These are phyloP conservation scores for Exophiala sp. DNA, from an alignment of 2,329 filamentous ascomycete genomes.

Conservation along the genomic window DNA sequence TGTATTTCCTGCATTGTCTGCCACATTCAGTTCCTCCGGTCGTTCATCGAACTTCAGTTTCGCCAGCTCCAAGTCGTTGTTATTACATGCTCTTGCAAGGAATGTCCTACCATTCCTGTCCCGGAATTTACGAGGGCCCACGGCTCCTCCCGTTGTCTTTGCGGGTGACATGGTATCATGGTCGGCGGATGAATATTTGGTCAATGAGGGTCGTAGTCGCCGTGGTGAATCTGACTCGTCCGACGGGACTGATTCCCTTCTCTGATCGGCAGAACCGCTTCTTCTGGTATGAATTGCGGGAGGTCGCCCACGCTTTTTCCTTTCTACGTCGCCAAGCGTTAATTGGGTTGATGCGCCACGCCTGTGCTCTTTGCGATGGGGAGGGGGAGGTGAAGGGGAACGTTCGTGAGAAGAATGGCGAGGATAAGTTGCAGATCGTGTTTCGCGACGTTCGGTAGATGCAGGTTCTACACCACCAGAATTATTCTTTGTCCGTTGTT, in stretches of 20 bases:
- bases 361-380: conserved; percentile 23
- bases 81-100: conserved; percentile 83
- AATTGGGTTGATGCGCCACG: conserved; percentile 31
- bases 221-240: conserved; percentile 37
- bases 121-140: conserved; percentile 75
- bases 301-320: conserved; percentile 38
- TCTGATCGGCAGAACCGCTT: conserved; percentile 44
- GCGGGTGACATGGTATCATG: conserved; percentile 59
- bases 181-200: conserved; percentile 41
- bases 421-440: conserved; percentile 31
- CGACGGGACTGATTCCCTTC: conserved; percentile 32
- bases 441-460: conserved; percentile 30
- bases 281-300: conserved; percentile 41
- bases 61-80: conserved; percentile 75
- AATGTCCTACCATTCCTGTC: conserved; percentile 91
- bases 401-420: conserved; percentile 27
- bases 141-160: conserved; percentile 49
- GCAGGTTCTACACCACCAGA: conserved; percentile 15
- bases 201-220: conserved; percentile 36
- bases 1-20: conserved; percentile 94
- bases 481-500: conserved; percentile 24
- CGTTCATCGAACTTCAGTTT: conserved; percentile 72
- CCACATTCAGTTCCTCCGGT: conserved; percentile 81
- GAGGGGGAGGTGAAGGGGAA: conserved; percentile 30
- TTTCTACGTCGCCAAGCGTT: conserved; percentile 23